These are phyloP conservation scores for Phaseolus coccineus DNA, from an alignment of 331 rosid genomes.

Conservation along the genomic window DNA sequence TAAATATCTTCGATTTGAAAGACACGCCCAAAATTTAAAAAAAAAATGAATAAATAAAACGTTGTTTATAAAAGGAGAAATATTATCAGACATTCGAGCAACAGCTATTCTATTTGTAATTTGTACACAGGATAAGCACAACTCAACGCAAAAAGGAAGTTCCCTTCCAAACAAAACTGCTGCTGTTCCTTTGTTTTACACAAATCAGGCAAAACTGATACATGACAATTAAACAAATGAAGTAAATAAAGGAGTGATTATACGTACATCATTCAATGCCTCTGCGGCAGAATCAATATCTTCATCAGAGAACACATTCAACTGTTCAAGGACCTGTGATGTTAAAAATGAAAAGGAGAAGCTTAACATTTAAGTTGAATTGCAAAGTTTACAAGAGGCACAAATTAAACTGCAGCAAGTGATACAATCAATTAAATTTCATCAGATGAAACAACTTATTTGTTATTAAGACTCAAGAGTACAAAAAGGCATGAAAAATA, in stretches of 20 bases:
- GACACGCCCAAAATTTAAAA: not conserved
- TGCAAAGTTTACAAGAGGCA: slow-evolving; percentile 4
- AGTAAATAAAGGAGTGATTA: slow-evolving; percentile 31
- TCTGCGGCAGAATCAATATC: slow-evolving; percentile 90
- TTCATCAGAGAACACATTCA: slow-evolving; percentile 78
- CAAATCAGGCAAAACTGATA: not conserved
- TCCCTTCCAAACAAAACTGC: slow-evolving; percentile 1
- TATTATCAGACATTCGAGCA: slow-evolving; percentile 16
- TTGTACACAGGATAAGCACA: slow-evolving; percentile 1
- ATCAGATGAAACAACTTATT: slow-evolving; percentile 30
- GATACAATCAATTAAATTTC: slow-evolving; percentile 38
- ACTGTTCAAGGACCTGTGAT: slow-evolving; percentile 76
- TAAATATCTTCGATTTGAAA: slow-evolving; percentile 5
- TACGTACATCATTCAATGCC: slow-evolving; percentile 82
- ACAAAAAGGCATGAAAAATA: slow-evolving; percentile 13
- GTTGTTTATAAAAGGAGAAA: not conserved
- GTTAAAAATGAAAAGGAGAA: slow-evolving; percentile 36
- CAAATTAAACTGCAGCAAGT: slow-evolving; percentile 25
- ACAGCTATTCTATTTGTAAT: slow-evolving; percentile 31
- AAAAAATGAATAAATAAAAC: slow-evolving; percentile 1
- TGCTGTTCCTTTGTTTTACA: not conserved
- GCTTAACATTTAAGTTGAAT: slow-evolving; percentile 23
- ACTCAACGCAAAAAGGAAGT: not conserved
- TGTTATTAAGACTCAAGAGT: slow-evolving; percentile 2
- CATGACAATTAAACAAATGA: slow-evolving; percentile 10